Percentiles rank a stretch among this genome's conserved stretches.
These are phyloP conservation scores for Sphaerulina musiva DNA, from an alignment of 2,329 filamentous ascomycete genomes.

Conservation along the genomic window DNA sequence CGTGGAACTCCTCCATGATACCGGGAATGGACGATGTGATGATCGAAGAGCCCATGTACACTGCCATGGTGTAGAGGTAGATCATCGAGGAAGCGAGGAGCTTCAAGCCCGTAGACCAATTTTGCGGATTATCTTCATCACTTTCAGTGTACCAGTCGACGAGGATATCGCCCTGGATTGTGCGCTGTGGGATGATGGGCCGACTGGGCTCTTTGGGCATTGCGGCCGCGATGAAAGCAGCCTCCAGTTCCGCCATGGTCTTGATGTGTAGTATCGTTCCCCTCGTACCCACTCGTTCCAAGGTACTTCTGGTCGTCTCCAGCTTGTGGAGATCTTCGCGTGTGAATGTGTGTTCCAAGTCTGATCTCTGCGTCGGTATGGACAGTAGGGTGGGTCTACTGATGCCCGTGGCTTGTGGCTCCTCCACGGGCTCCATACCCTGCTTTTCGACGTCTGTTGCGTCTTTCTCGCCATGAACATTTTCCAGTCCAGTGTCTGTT, in stretches of 20 bases:
- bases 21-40: slow-evolving; percentile 43
- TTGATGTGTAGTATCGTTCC: slow-evolving; percentile 34
- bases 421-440: slow-evolving; percentile 17
- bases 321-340: slow-evolving; percentile 22
- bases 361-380: slow-evolving; percentile 16
- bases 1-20: slow-evolving; percentile 50
- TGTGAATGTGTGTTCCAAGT: slow-evolving; percentile 7
- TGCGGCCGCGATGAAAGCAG: slow-evolving; percentile 33
- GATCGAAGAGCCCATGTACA: slow-evolving; percentile 49
- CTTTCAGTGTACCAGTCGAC: slow-evolving; percentile 43
- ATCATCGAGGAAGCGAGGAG: slow-evolving; percentile 36
- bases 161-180: slow-evolving; percentile 46
- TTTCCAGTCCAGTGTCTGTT: neutral
- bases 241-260: slow-evolving; percentile 38
- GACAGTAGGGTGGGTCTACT: slow-evolving; percentile 11
- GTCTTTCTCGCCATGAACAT: neutral
- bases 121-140: slow-evolving; percentile 31
- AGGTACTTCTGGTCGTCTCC: slow-evolving; percentile 15
- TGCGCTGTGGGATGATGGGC: slow-evolving; percentile 44
- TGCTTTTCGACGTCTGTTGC: slow-evolving; percentile 21
- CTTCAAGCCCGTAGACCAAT: slow-evolving; percentile 30
- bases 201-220: slow-evolving; percentile 34
- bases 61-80: slow-evolving; percentile 53
- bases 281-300: slow-evolving; percentile 33
- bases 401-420: slow-evolving; percentile 4